These are phyloP conservation scores for Yamadazyma sp. DNA, from an alignment of 1,139 yeast species.

Conservation along the genomic window DNA sequence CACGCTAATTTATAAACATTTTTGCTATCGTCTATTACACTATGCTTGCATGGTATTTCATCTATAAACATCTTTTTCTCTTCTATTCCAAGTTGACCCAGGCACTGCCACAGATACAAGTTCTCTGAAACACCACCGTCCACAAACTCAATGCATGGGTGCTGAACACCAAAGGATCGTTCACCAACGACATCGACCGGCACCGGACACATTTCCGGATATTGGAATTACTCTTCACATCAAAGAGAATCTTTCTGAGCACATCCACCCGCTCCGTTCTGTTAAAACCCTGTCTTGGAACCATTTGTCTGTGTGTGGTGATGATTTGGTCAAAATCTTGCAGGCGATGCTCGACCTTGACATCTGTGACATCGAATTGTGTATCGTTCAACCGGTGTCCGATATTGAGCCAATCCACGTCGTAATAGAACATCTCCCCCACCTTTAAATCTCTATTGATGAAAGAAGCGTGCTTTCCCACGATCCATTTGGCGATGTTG, in stretches of 20 bases:
- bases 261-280: slow-evolving; percentile 39
- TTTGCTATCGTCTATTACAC: too few relatives aligned
- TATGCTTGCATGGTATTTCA: too few relatives aligned
- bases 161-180: slow-evolving; percentile 47
- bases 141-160: slow-evolving; percentile 50
- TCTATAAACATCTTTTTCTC: not conserved
- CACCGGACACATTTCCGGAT: slow-evolving; percentile 65
- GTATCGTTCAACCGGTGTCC: slow-evolving; percentile 23
- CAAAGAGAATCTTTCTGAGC: slow-evolving; percentile 41
- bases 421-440: slow-evolving; percentile 61
- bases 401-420: slow-evolving; percentile 68
- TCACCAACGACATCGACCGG: slow-evolving; percentile 56
- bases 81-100: slow-evolving; percentile 47
- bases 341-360: slow-evolving; percentile 6
- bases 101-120: slow-evolving; percentile 79
- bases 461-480: slow-evolving; percentile 33
- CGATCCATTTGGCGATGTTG: slow-evolving; percentile 28
- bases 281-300: slow-evolving; percentile 25
- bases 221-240: slow-evolving; percentile 16
- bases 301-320: slow-evolving; percentile 7
- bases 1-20: too few relatives aligned
- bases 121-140: slow-evolving; percentile 73
- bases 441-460: slow-evolving; percentile 43
- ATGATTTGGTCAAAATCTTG: not conserved
- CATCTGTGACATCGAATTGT: slow-evolving; percentile 6